Percentiles rank a stretch among this genome's conserved stretches.
Conservation (phyloP, 176 grass and related monocot genomes). For the Pharus latifolius region DNA sequence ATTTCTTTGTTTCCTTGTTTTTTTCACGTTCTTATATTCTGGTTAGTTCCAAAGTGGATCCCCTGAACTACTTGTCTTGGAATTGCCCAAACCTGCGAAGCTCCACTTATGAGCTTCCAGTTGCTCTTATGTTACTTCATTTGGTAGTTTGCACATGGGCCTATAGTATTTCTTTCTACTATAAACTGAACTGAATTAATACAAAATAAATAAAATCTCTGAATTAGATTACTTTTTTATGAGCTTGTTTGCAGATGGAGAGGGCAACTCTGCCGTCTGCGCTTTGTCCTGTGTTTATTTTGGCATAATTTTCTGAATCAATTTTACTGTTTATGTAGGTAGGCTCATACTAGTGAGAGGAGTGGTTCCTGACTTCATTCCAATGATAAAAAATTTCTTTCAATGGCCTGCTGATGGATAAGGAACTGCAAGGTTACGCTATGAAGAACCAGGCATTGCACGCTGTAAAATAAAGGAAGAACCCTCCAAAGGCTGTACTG, state of each 20-base stretch:
- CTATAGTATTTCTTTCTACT: too few species aligned
- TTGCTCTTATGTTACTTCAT: not conserved
- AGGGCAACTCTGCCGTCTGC: too few species aligned
- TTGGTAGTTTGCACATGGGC: too few species aligned
- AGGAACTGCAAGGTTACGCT: constrained; percentile 1
- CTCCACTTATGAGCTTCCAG: not conserved
- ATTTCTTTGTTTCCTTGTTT: constrained; percentile 8
- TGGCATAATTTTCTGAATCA: not conserved
- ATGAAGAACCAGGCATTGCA: not conserved
- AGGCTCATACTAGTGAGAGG: not conserved
- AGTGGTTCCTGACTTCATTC: constrained; percentile 22
- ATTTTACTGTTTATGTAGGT: not conserved
- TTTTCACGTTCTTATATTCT: not conserved
- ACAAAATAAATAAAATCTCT: too few species aligned
- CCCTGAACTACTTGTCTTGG: not conserved
- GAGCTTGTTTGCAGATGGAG: too few species aligned
- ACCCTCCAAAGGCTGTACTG: not conserved
- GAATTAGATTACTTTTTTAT: too few species aligned
- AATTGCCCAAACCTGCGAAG: not conserved
- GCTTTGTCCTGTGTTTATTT: constrained; percentile 3
- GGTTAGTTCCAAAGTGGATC: not conserved
- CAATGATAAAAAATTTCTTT: constrained; percentile 16
- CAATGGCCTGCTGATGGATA: not conserved
- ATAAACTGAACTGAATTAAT: too few species aligned
- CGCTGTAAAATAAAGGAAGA: not conserved